Base-by-base conservation (phyloP, 768 basidiomycete genomes). In the Tubosaeta sp. region DNA sequence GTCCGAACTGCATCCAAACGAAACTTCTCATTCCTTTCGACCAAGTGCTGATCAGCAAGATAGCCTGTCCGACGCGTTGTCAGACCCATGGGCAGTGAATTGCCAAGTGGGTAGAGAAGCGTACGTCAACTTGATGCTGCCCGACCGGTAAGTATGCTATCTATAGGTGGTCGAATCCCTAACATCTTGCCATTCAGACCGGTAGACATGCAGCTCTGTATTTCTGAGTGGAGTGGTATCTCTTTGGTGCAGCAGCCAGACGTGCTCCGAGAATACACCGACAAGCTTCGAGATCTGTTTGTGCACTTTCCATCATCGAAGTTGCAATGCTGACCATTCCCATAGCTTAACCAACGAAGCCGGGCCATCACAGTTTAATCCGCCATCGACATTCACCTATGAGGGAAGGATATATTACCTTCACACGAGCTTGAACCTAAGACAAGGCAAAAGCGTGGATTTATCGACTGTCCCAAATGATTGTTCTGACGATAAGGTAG, bases 181-280 rank as follows among this genome's bases (percentile, higher is more conserved):
- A 43, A 59, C 41, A 32, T 41, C 39, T 41, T 47, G 33, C 22
- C 8, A 29, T 46, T 48, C 53, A 85, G 83, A 22, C 75, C 80
- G 12, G 74, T 83, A 72, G 85, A 87, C 60, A 59, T 85, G 32
- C 81, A 75, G 29, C 69, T 87, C 48, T 70, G 74, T 27, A 60
- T 74, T 22, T 70, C 72, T 29, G 68, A 74, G 46, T 65, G 63
- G 41, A 56, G 52, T n/a, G 25, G 53, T 6, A 46, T 79, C 14
- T 19, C 61, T 1, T 52, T 54, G 12, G 53, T 59, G 26, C 58
- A 67, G n/a, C 72, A 72, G 57, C 83, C 83, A 38, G 34, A 54
- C 13, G 69, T 61, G 35, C 59, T 86, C 49, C 64, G 62, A 50
- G 56, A 67, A 26, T 84, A 85, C 53, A 53, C 69, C 1, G 38